Evolutionary conservation across 2,329 filamentous ascomycete genomes (phyloP).

Genomic region (Fusarium keratoplasticum): DNA sequence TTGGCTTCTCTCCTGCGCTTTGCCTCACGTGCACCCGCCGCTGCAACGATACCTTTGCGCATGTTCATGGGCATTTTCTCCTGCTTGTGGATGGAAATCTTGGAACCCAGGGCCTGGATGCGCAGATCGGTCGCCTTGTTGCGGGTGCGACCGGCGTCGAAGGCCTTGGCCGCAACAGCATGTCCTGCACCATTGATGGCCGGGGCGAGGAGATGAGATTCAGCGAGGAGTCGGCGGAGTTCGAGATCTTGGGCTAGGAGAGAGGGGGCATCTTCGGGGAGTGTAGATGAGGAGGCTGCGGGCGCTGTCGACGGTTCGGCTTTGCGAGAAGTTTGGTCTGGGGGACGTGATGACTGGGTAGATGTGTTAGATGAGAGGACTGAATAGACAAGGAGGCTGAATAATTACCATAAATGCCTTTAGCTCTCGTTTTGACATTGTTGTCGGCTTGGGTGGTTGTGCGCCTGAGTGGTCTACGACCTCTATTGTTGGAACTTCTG

Average conservation of each 20-base stretch:
- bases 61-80: conserved; percentile 90
- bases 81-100: conserved; percentile 78
- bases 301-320: conserved; percentile 30
- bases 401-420: conserved; percentile 79
- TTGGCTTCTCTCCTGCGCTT: conserved; percentile 81
- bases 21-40: conserved; percentile 73
- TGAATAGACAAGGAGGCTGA: background rate
- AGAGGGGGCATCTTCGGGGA: conserved; percentile 69
- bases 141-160: conserved; percentile 75
- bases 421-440: conserved; percentile 75
- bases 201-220: conserved; percentile 83
- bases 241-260: conserved; percentile 93
- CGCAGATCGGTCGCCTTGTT: conserved; percentile 87
- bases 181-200: conserved; percentile 58
- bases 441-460: conserved; percentile 50
- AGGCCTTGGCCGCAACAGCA: conserved; percentile 55
- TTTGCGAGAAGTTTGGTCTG: conserved; percentile 48
- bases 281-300: conserved; percentile 46
- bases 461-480: conserved; percentile 70
- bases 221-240: conserved; percentile 87
- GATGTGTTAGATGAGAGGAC: conserved; percentile 10
- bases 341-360: conserved; percentile 61
- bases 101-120: conserved; percentile 84
- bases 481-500: conserved; percentile 58
- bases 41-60: conserved; percentile 83